Percentiles rank a stretch among this genome's conserved stretches.
Evolutionary conservation across 1,139 yeast species (phyloP).

Genomic region (Keqinozyma sinolaborantium): DNA sequence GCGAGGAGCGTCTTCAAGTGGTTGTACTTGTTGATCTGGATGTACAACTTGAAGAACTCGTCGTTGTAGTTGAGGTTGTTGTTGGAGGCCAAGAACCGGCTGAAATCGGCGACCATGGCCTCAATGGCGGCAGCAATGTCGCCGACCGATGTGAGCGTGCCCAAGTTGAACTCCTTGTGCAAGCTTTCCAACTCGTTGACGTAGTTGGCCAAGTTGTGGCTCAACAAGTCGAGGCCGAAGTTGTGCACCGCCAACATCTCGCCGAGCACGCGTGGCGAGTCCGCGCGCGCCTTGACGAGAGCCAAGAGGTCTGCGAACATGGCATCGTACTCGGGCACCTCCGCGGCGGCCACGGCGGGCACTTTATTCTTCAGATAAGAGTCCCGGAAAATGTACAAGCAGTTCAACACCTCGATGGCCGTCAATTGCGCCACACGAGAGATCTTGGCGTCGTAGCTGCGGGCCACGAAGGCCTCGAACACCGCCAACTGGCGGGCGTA

Average conservation of each 20-base stretch:
- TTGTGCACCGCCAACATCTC: slow-evolving; percentile 13
- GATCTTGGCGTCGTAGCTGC: slow-evolving; percentile 21
- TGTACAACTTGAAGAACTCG: slow-evolving; percentile 18
- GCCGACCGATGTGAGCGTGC: slow-evolving; percentile 5
- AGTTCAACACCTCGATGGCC: slow-evolving; percentile 23
- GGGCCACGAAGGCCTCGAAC: slow-evolving; percentile 20
- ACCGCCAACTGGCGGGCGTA: slow-evolving; percentile 18
- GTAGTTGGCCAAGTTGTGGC: slow-evolving; percentile 13
- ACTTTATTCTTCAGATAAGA: slow-evolving; percentile 19
- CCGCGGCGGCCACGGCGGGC: slow-evolving; percentile 14
- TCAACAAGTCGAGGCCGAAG: slow-evolving; percentile 15
- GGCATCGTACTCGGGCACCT: slow-evolving; percentile 15
- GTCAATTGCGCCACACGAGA: slow-evolving; percentile 22
- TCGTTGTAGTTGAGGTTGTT: slow-evolving; percentile 11
- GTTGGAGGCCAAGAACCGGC: slow-evolving; percentile 11
- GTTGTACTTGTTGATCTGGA: slow-evolving; percentile 25
- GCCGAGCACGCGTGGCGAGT: slow-evolving; percentile 11
- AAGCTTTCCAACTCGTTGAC: slow-evolving; percentile 22
- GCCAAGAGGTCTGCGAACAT: slow-evolving; percentile 20
- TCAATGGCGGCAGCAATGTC: slow-evolving; percentile 19
- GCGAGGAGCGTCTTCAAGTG: slow-evolving; percentile 17
- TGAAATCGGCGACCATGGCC: slow-evolving; percentile 17
- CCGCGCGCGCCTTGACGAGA: slow-evolving; percentile 9
- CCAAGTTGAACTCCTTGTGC: slow-evolving; percentile 20
- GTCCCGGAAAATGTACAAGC: slow-evolving; percentile 26